Evolutionary conservation across 768 basidiomycete genomes (phyloP), one percentile per base, ranked within the genome.

Genomic region (Tulasnella sp.): DNA sequence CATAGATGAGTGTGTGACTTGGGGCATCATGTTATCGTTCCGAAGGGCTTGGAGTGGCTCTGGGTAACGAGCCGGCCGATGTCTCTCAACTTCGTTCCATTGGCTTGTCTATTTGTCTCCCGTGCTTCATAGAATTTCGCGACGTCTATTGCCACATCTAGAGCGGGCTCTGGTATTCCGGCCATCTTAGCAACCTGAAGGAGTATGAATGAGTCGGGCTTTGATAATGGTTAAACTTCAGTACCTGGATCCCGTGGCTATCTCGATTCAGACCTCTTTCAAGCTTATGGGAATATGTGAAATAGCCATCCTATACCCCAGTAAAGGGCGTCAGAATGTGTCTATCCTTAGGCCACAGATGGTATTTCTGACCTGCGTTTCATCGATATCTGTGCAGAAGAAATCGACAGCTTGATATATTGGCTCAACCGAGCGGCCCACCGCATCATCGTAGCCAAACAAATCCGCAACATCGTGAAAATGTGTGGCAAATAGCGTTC

Each of bases 401-500:
- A 97, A 98, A 5, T 89, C 89, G 34, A 97, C 90, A 9, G 88
- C 89, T 8, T 85, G 81, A 85, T 93, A 93, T 40, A 74, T 40
- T 21, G 77, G 76, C 39, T 40, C 62, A n/a, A 84, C 81, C 9
- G 88, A 88, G 73, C 81, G 84, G 75, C 87, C 83, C 79, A 75
- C 0, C 72, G 87, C 85, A 34, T 88, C 84, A 40, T 86, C 84
- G 82, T 91, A 91, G 0, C 92, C 91, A 27, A 99, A 87, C 89
- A 98, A 91, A 80, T 94, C 91, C 1, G 93, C 92, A 31, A 99
- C 86, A 84, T 98, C 96, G 84, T 99, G 97, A 83, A 98, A 98
- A 85, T 99, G 97, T n/a, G 97, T 99, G 9, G 97, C 97, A 83
- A 99, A 99, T 40, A 99, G 87, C n/a, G 94, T 89, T 24, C 96